Evolutionary conservation across 139 green algal species (phyloP), one percentile per base, ranked within the genome.

Genomic region (Auxenochlorella protothecoides): DNA sequence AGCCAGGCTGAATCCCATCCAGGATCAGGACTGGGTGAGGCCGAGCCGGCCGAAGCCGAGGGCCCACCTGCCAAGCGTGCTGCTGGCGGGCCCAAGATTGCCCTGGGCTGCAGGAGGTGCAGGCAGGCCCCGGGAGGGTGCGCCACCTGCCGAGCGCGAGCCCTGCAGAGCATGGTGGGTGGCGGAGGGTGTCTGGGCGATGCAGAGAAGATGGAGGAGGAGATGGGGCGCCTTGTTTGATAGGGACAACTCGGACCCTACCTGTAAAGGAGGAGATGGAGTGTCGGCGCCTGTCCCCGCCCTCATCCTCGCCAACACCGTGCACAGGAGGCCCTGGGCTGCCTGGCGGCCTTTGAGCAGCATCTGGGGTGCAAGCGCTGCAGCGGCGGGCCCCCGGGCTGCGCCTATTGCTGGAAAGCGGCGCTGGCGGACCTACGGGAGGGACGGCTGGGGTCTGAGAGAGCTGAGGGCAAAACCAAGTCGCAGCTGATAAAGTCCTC

Each of bases 331-430:
- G 27, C 27, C 27, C 27, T 44, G 27, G 27, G 27, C 27, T 44
- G 27, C 27, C 1, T 44, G 27, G 27, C 27, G 27, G 27, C 27
- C 27, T n/a, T 5, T 4, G 59, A 2, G 51, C 53, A 12, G 57
- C 71, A 13, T 10, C 63, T 70, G 63, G 71, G 71, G 12, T 70
- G 71, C 55, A 54, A 70, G 55, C 16, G 59, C 63, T 75, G 71
- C 54, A 61, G 67, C 8, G 27, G 63, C 12, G 12, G 5, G 4
- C 8, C 61, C 53, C 61, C 68, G 53, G 70, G 70, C 70, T 74
- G 70, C 70, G 16, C 70, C 9, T n/a, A 69, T 16, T 74, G 70
- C 70, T 74, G 70, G 70, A 74, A 74, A 53, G 15, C 68, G 2
- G 54, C 61, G 53, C 53, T 74, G n/a, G 13, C 15, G 2, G 52